Base-by-base conservation (phyloP, 2,329 filamentous ascomycete genomes). In the Macrophomina tecta region DNA sequence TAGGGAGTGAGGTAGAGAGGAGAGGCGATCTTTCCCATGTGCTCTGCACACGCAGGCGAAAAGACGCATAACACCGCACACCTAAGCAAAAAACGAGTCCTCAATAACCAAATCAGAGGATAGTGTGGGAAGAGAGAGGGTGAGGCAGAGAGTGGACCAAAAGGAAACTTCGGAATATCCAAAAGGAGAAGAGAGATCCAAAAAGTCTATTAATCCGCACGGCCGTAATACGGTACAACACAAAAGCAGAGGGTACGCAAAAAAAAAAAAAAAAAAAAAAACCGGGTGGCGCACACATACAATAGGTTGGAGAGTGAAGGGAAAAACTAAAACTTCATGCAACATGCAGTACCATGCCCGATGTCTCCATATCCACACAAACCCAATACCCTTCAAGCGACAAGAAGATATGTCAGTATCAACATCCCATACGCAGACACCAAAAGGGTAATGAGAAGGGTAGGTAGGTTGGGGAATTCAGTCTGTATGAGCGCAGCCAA, bases 201-300 rank as follows among this genome's bases (percentile, higher is more conserved):
- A 23, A 40, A 38, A 55, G 52, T 55, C 52, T 55, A 55, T 55
- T 55, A 55, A 55, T 55, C 52, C 52, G 52, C 52, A 8, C 52
- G 52, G 52, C 52, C 52, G 52, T 53, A 53, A 53, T 53, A 53
- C 51, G 51, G 51, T 55, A 55, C 52, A 55, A 40, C 53, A 60
- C 23, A 60, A 30, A 45, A 18, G 7, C 9, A 60, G 36, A 60
- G 6, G 8, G 42, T 14, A 3, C 42, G 42, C 42, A 2, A 45
- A n/a, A 45, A 34, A 30, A 36, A n/a, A n/a, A 18, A 18, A 18
- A 18, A 18, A 2, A 45, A n/a, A 45, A 18, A 18, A 18, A 18
- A 18, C 18, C 18, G 18, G 18, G 18, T 18, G 18, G 18, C 18
- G 18, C 9, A 30, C 18, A 55, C 8, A 34, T 30, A 55, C 38